These are phyloP conservation scores for Candida neerlandica DNA, from an alignment of 1,139 yeast species.

Conservation along the genomic window DNA sequence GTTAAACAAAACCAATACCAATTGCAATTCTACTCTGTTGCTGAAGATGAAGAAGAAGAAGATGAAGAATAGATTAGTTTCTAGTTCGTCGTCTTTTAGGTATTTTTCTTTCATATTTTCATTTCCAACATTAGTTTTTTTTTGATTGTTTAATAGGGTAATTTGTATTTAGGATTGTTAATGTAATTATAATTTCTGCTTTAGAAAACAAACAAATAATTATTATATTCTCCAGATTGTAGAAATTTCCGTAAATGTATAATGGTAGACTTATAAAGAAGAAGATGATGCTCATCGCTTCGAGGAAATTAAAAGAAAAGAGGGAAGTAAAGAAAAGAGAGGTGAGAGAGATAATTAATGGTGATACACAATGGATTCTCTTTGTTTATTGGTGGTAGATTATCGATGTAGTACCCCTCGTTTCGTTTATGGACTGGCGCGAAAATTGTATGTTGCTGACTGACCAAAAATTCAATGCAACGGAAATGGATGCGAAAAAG, in stretches of 20 bases:
- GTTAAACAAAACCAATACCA: constrained; percentile 95
- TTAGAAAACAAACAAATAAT: not conserved
- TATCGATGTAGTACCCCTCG: not conserved
- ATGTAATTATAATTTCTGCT: constrained; percentile 3
- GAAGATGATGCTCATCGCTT: too few species aligned
- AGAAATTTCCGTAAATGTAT: not conserved
- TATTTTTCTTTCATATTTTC: not conserved
- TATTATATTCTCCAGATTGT: not conserved
- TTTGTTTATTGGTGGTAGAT: not conserved
- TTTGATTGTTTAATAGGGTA: constrained; percentile 2
- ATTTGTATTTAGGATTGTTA: constrained; percentile 2
- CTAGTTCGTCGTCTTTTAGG: constrained; percentile 1
- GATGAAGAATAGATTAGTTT: constrained; percentile 65
- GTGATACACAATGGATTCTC: not conserved
- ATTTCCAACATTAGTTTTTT: not conserved
- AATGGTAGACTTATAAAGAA: too few species aligned
- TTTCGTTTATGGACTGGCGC: too few species aligned
- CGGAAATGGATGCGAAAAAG: too few species aligned
- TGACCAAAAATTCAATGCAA: too few species aligned
- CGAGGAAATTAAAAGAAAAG: too few species aligned
- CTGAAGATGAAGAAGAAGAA: constrained; percentile 93
- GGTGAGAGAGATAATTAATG: too few species aligned
- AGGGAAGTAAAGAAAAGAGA: too few species aligned
- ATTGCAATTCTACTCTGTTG: constrained; percentile 99
- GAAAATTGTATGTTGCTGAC: too few species aligned